Evolutionary conservation across 2,329 filamentous ascomycete species (phyloP), one percentile per base, ranked within the genome.

Genomic region (Aureobasidium pullulans): DNA sequence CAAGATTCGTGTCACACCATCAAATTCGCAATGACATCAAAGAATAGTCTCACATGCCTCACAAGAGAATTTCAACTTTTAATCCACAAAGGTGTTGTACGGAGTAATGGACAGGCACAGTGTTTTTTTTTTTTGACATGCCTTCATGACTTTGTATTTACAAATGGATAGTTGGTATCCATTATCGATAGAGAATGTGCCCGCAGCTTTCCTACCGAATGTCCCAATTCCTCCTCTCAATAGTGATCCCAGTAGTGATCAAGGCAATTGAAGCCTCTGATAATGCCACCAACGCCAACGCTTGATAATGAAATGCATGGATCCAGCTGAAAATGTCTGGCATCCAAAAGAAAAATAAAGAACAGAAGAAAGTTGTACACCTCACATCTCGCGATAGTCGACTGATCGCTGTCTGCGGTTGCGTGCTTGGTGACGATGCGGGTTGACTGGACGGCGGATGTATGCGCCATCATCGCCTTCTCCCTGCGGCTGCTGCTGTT

Each of bases 371-470:
- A 47, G 8, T n/a, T 19, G 28, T 6, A n/a, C 6, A 28, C 8
- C 11, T 68, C 65, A 92, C 50, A 96, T 79, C 76, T 96, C 90
- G 64, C 89, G 83, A 72, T 94, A 97, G 75, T 99, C 94, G 71
- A 90, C 94, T 10, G 92, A 92, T 59, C 94, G 83, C 46, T 62
- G 62, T 66, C 90, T 81, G 64, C 87, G 84, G 67, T 90, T 86
- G 67, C 88, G 84, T 69, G 91, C 90, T 72, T 92, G 87, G 70
- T 94, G 89, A 53, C 94, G 84, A 70, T 96, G 89, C 2, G 92
- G 93, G 70, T 99, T 99, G 63, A 97, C 89, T 0, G 94, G 94
- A 72, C 96, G 93, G 60, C 94, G 84, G 72, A 97, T 95, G 75
- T 99, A 99, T 6, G 94, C 89, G 62, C 91, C 90, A 60, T 96